Evolutionary conservation across 1,284 basidiomycete genomes (phyloP), one percentile per base, ranked within the genome.

Genomic region (Trametes sp.): DNA sequence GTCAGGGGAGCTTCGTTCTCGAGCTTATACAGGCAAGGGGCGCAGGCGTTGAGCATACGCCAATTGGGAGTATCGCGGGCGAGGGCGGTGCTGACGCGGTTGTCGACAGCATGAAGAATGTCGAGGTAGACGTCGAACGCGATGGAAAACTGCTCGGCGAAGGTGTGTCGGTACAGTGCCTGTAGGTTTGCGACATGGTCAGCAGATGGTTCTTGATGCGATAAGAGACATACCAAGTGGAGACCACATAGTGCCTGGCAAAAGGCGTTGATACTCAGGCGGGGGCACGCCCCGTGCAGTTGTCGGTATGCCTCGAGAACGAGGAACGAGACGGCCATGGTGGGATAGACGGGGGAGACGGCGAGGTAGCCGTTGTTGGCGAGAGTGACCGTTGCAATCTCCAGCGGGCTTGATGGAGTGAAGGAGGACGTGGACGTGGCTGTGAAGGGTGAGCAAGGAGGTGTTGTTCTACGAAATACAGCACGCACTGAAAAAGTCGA

Each of bases 41-140:
- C 73, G 53, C 76, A 77, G 0, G 67, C 65, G 51, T 77, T 66
- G 7, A 54, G 59, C 16, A 74, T 41, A 0, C 68, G 63, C 73
- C 73, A 77, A 23, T 73, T 38, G 0, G 63, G 64, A 0, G 26
- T 31, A 35, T 73, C 63, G 1, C 70, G 65, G 3, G 59, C 51
- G 0, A 78, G 64, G 1, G 57, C 63, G 1, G 16, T 21, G 14
- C 66, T 54, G 26, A 77, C 70, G 0, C 42, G 65, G 2, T 29
- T 21, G 7, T 71, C 63, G 5, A 76, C 65, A 0, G 26, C 28
- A 0, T 59, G 62, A 0, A 65, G 57, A 1, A 78, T 65, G 10
- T 69, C 67, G 5, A 77, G 64, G 46, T 77, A 78, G 0, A 74
- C 24, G 49, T 79, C 74, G 57, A 69, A 77, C 0, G 70, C 63